Conservation (phyloP, 805 yeast species). For the Sugiyamaella floridensis region DNA sequence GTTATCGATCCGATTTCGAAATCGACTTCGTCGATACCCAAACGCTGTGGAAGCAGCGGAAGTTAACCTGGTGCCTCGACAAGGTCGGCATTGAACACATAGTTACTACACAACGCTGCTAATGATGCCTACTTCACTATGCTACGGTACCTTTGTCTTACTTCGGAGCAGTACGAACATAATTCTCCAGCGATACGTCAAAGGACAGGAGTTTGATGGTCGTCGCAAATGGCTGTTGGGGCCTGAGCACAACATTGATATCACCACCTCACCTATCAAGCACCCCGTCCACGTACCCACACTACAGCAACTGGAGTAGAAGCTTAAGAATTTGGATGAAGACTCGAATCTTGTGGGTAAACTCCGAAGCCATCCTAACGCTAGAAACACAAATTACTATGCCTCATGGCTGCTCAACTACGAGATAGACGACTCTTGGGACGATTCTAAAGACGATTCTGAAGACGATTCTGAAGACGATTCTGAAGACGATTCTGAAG, state of each 20-base stretch:
- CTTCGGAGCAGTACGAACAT: background rate
- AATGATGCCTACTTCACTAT: conserved; percentile 64
- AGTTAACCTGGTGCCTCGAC: conserved; percentile 40
- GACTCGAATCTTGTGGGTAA: too few relatives aligned
- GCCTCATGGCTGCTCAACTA: too few relatives aligned
- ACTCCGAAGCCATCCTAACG: too few relatives aligned
- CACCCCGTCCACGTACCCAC: background rate
- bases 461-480: too few relatives aligned
- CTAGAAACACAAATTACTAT: too few relatives aligned
- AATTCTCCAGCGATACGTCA: background rate
- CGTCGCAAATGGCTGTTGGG: background rate
- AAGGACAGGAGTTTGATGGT: background rate
- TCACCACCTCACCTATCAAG: background rate
- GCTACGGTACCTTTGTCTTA: conserved; percentile 7
- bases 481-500: too few relatives aligned
- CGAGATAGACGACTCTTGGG: too few relatives aligned
- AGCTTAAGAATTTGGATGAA: too few relatives aligned
- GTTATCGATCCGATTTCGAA: background rate
- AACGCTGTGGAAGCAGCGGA: conserved; percentile 7
- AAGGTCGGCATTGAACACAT: conserved; percentile 48
- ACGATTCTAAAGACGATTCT: too few relatives aligned
- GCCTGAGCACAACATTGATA: background rate
- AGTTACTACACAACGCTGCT: conserved; percentile 61
- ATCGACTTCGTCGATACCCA: conserved; percentile 36
- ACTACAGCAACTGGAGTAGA: too few relatives aligned